Base-by-base conservation (phyloP, 371 early-diverging fungal species). In the Rhizoclosmatium hyalinum region DNA sequence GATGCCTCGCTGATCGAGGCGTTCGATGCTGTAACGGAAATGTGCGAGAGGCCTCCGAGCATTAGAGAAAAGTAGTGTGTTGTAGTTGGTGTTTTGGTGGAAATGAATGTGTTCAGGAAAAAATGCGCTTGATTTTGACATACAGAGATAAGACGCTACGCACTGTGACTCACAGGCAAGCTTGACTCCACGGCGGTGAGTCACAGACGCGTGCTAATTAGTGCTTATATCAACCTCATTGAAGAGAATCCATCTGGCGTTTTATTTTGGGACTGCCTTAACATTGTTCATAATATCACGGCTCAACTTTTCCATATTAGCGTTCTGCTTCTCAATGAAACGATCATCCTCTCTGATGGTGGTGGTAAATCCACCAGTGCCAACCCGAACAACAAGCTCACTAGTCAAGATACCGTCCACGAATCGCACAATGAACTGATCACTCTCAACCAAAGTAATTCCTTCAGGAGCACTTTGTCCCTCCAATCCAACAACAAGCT, bases 11-110 rank as follows among this genome's bases (percentile, higher is more conserved):
- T 84, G 54, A 72, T 68, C 14, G 71, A 76, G 43, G 65, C 62
- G 45, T 72, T 74, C 32, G 82, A 78, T 12, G 90, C 90, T 64
- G 82, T 82, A 17, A 91, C 79, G 12, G 85, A 83, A 64, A 91
- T 72, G 74, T 90, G 90, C 12, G 91, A 91, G 62, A 91, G 86
- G n/a, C 21, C 58, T n/a, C 42, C 55, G 42, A 42, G 50, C 58
- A 32, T 53, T 32, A 1, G 32, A 32, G 32, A 32, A 32, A 32
- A 32, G 32, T 32, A 32, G 32, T 32, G 32, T 32, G 67, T 50
- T 66, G 43, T 39, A 56, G 1, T 12, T 70, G n/a, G 42, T 63
- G 32, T 60, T n/a, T 17, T 41, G n/a, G 17, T 54, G 47, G 54
- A 32, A 17, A n/a, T 42, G 68, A 17, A 10, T 14, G 12, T 10